phyloP scores from a whole-genome alignment of 352 stramenopile species.

The Thalassiosira gravida region DNA sequence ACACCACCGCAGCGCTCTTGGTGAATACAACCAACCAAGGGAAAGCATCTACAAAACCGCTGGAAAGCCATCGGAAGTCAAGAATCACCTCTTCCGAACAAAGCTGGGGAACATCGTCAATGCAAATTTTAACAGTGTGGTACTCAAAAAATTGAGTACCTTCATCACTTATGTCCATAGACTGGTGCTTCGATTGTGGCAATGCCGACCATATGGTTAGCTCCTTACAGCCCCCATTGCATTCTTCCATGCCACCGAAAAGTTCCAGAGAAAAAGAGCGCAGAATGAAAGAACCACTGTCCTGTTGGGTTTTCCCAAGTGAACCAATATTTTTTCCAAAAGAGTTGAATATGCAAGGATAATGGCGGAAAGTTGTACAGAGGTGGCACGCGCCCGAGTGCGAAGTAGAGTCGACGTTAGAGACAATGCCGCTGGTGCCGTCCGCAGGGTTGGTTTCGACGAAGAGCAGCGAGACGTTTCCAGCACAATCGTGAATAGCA shows the following conservation, averaged over 20 bases:
- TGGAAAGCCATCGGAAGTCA: constrained; percentile 77
- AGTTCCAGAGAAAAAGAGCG: constrained; percentile 60
- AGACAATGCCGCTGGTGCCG: not conserved
- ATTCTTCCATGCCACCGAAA: constrained; percentile 55
- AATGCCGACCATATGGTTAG: constrained; percentile 69
- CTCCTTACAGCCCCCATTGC: constrained; percentile 37
- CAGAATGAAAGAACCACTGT: constrained; percentile 39
- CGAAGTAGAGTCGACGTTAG: not conserved
- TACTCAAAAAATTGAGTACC: constrained; percentile 43
- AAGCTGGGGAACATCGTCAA: constrained; percentile 39
- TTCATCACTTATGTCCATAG: constrained; percentile 11
- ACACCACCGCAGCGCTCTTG: constrained; percentile 55
- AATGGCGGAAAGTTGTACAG: constrained; percentile 50
- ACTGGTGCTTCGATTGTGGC: constrained; percentile 29
- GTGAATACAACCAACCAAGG: constrained; percentile 73
- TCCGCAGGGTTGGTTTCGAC: no score
- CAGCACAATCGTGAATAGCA: constrained; percentile 44
- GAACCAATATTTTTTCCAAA: constrained; percentile 2
- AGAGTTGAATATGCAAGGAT: constrained; percentile 56
- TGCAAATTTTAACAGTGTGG: constrained; percentile 44
- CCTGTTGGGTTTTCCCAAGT: constrained; percentile 24
- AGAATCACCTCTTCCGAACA: constrained; percentile 51
- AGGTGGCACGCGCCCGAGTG: constrained; percentile 33
- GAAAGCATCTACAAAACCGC: constrained; percentile 74
- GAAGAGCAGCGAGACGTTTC: constrained; percentile 54